A percentile compares a stretch with the other conserved stretches of the same genome.
Evolutionary conservation across 2,329 filamentous ascomycete genomes (phyloP).

Genomic region (Colletotrichum siamense): DNA sequence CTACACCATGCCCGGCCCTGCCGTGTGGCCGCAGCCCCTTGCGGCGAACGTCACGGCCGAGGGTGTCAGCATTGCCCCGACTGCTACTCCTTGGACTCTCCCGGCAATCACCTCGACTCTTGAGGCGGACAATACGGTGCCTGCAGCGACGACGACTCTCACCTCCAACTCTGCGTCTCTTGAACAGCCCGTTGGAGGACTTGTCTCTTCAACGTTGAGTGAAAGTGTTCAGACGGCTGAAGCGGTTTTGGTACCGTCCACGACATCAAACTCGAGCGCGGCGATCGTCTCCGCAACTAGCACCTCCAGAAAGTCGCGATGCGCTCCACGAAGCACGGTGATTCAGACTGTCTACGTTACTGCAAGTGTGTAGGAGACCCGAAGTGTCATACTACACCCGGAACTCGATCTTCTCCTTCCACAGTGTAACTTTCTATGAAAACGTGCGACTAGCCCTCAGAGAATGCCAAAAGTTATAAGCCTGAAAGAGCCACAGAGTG

Average conservation of each 20-base stretch:
- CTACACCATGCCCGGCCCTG: background rate
- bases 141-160: background rate
- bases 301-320: background rate
- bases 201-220: background rate
- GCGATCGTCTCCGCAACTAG: background rate
- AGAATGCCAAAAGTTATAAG: background rate
- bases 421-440: background rate
- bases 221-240: background rate
- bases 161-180: background rate
- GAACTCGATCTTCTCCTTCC: background rate
- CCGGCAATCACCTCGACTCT: background rate
- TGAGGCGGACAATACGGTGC: background rate
- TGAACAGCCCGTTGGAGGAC: background rate
- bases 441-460: background rate
- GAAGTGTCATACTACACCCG: background rate
- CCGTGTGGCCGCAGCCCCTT: background rate
- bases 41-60: background rate
- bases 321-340: background rate
- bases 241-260: background rate
- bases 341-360: background rate
- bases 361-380: background rate
- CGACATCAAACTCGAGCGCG: background rate
- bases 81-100: background rate
- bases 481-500: background rate
- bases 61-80: background rate